Conservation (phyloP, 306 rosid genomes). For the Hippophae rhamnoides region DNA sequence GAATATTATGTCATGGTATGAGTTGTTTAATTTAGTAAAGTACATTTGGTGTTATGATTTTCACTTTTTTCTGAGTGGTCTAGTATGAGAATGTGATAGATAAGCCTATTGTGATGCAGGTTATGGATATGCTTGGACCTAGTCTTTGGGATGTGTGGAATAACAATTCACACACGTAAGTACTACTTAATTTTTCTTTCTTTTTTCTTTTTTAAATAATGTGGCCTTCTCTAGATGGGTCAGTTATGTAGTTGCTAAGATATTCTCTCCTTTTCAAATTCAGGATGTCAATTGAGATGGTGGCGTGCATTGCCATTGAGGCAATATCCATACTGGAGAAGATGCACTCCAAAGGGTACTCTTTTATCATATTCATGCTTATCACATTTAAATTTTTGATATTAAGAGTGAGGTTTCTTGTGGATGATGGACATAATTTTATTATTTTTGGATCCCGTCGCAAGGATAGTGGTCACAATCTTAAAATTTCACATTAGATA, state of each 20-base stretch:
- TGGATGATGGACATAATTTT: background rate
- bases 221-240: background rate
- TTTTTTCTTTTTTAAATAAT: background rate
- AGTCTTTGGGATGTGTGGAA: constrained; percentile 53
- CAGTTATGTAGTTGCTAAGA: background rate
- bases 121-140: constrained; percentile 52
- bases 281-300: constrained; percentile 56
- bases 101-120: constrained; percentile 18
- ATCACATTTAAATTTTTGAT: background rate
- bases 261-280: constrained; percentile 2
- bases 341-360: constrained; percentile 42
- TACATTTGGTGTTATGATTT: background rate
- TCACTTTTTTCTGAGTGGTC: background rate
- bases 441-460: background rate
- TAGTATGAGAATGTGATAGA: constrained; percentile 1
- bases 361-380: constrained; percentile 15
- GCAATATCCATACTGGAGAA: constrained; percentile 47
- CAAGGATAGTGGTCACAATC: background rate
- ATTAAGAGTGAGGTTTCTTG: background rate
- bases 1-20: constrained; percentile 44
- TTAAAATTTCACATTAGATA: too few relatives aligned
- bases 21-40: background rate
- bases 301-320: constrained; percentile 49
- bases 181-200: background rate
- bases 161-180: constrained; percentile 40